A percentile compares a stretch with the other conserved stretches of the same genome.
Conservation (phyloP, 1,284 basidiomycete species). For the Leccinum subfulvum region DNA sequence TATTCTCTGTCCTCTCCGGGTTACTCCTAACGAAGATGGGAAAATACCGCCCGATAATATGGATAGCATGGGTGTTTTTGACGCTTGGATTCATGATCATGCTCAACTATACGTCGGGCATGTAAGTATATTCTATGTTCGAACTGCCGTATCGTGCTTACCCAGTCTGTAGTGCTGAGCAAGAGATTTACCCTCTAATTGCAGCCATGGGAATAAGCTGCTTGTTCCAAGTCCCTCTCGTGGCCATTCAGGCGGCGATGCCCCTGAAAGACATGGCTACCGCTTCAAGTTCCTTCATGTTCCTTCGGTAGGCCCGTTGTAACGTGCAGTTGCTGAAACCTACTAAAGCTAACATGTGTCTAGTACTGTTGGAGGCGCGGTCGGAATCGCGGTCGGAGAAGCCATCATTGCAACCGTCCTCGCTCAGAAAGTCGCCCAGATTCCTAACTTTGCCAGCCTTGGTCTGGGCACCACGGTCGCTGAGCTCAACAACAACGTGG, state of each 20-base stretch:
- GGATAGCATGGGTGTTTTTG: conserved; percentile 54
- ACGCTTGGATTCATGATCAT: conserved; percentile 63
- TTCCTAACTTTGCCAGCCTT: conserved; percentile 42
- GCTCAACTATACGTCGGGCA: conserved; percentile 43
- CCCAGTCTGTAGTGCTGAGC: conserved; percentile 45
- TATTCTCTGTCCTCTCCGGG: conserved; percentile 60
- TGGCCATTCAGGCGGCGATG: conserved; percentile 68
- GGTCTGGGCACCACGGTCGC: conserved; percentile 50
- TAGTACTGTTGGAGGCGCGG: conserved; percentile 74
- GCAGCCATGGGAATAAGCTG: neutral
- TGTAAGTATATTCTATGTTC: conserved; percentile 36
- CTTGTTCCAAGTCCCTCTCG: conserved; percentile 49
- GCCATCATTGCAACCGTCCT: conserved; percentile 66
- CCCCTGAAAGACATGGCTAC: conserved; percentile 81
- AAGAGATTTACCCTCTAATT: conserved; percentile 61
- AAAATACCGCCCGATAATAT: conserved; percentile 63
- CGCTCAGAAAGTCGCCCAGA: conserved; percentile 45
- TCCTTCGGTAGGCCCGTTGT: conserved; percentile 52
- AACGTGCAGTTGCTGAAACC: neutral
- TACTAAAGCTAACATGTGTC: neutral
- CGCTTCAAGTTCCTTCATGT: conserved; percentile 67
- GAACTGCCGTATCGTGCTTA: conserved; percentile 2
- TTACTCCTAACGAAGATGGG: conserved; percentile 58
- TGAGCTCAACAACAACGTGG: conserved; percentile 55
- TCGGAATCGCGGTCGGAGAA: conserved; percentile 73